phyloP scores from a whole-genome alignment of 192 early-diverging fungal genomes.

The Coemansia sp. region DNA sequence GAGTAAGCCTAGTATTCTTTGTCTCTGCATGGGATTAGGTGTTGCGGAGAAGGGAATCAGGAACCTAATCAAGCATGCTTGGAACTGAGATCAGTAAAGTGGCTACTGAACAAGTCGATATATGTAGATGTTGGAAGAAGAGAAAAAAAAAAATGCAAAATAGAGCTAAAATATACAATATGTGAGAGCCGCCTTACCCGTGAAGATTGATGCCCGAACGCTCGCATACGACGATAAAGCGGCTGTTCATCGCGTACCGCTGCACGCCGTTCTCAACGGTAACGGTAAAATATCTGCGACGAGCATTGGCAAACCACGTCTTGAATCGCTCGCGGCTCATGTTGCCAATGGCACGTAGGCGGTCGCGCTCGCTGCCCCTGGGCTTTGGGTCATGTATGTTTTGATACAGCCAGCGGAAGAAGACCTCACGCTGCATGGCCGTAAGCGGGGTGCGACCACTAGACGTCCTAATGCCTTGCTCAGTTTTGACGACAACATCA shows the following conservation, averaged over 20 bases:
- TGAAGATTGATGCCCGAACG: constrained; percentile 44
- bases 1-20: not conserved
- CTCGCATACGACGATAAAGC: constrained; percentile 44
- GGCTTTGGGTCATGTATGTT: constrained; percentile 53
- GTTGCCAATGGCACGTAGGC: constrained; percentile 41
- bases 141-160: constrained; percentile 2
- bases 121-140: not conserved
- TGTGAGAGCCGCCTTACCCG: constrained; percentile 6
- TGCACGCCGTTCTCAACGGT: constrained; percentile 35
- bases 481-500: not conserved
- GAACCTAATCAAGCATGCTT: not conserved
- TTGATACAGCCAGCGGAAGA: constrained; percentile 49
- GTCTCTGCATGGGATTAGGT: not conserved
- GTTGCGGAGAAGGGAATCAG: not conserved
- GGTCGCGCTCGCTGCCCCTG: constrained; percentile 53
- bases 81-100: not conserved
- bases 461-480: constrained; percentile 5
- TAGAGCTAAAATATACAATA: constrained; percentile 11
- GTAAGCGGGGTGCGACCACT: constrained; percentile 38
- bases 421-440: constrained; percentile 32
- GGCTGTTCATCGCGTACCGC: constrained; percentile 36
- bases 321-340: constrained; percentile 56
- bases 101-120: not conserved
- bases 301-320: constrained; percentile 58
- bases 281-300: constrained; percentile 51